Conservation (phyloP, 2,329 filamentous ascomycete genomes). For the Plenodomus tracheiphilus region DNA sequence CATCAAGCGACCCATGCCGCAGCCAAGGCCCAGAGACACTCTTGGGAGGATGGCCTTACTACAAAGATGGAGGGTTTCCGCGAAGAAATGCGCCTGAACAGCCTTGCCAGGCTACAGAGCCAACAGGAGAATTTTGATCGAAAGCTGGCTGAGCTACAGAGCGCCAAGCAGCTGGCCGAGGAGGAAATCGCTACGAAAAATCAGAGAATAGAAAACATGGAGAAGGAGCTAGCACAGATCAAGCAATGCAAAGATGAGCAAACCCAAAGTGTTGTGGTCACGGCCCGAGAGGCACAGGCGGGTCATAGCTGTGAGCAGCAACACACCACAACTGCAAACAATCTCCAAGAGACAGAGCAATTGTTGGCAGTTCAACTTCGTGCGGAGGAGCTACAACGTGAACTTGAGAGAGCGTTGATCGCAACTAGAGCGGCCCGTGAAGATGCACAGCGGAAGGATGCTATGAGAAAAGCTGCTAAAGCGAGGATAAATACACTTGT, state of each 20-base stretch:
- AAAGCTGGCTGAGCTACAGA: slow-evolving; percentile 18
- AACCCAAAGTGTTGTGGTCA: not conserved
- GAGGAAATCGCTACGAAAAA: slow-evolving; percentile 9
- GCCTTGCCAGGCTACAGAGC: slow-evolving; percentile 27
- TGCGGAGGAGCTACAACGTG: slow-evolving; percentile 27
- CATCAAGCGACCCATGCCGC: slow-evolving; percentile 8
- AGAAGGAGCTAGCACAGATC: not conserved
- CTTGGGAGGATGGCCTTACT: slow-evolving; percentile 25
- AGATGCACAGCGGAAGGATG: slow-evolving; percentile 20
- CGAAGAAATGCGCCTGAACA: slow-evolving; percentile 32
- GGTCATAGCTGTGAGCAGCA: not conserved
- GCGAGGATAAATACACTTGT: slow-evolving; percentile 10
- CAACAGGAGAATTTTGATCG: slow-evolving; percentile 30
- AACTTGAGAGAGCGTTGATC: slow-evolving; percentile 30
- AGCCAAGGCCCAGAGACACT: slow-evolving; percentile 16
- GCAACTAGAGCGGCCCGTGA: slow-evolving; percentile 31
- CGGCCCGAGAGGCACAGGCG: not conserved
- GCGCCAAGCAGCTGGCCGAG: slow-evolving; percentile 19
- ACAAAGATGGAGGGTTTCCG: slow-evolving; percentile 30
- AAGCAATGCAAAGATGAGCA: not conserved
- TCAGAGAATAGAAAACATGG: not conserved
- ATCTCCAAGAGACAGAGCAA: slow-evolving; percentile 17
- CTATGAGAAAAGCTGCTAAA: slow-evolving; percentile 9
- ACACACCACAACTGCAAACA: not conserved
- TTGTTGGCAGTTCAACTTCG: slow-evolving; percentile 29